Conservation (phyloP, 106 monocot species). For the Phalaenopsis aphrodite region DNA sequence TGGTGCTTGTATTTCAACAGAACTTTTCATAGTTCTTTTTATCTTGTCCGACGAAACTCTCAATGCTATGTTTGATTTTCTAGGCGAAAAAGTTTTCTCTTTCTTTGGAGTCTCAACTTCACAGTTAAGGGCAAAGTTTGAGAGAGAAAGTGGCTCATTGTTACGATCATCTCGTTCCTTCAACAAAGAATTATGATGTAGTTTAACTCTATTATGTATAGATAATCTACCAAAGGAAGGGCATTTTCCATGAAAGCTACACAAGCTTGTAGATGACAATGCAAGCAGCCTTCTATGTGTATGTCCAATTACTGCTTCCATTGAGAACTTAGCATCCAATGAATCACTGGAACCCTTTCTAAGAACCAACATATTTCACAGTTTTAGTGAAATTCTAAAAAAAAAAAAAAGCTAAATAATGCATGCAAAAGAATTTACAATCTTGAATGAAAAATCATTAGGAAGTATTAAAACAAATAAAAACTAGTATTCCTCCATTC, state of each 20-base stretch:
- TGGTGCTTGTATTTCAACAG: conserved; percentile 35
- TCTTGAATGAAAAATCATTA: neutral
- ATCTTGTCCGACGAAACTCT: conserved; percentile 16
- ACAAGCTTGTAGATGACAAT: conserved; percentile 40
- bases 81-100: conserved; percentile 4
- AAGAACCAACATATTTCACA: neutral
- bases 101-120: conserved; percentile 18
- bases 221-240: conserved; percentile 28
- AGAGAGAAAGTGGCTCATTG: conserved; percentile 36
- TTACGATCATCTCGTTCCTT: conserved; percentile 14
- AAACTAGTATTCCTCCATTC: too few species aligned
- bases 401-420: neutral
- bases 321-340: conserved; percentile 4
- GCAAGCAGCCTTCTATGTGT: conserved; percentile 49
- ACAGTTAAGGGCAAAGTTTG: conserved; percentile 37
- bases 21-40: conserved; percentile 20
- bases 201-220: conserved; percentile 15
- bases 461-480: neutral
- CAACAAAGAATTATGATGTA: conserved; percentile 26
- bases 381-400: neutral
- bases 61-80: conserved; percentile 16
- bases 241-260: conserved; percentile 21
- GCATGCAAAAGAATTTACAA: neutral
- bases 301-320: conserved; percentile 52
- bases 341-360: neutral